Evolutionary conservation across 345 rosid species (phyloP).

Genomic region (Eucalyptus tenuipes): DNA sequence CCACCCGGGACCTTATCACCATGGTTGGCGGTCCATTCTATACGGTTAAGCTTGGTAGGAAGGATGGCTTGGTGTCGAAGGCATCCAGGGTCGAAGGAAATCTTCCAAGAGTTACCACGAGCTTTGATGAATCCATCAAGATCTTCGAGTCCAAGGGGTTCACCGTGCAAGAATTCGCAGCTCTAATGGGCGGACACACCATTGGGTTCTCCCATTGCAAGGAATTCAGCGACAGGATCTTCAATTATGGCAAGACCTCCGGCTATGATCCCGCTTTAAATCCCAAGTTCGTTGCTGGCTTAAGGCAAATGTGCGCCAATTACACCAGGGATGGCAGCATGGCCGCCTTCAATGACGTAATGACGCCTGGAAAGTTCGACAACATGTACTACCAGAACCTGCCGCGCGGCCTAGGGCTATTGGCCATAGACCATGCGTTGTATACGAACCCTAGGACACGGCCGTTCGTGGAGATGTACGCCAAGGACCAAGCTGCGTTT

Average conservation of each 20-base stretch:
- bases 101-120: conserved; percentile 48
- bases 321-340: conserved; percentile 47
- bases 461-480: conserved; percentile 59
- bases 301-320: conserved; percentile 51
- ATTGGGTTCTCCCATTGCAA: conserved; percentile 92
- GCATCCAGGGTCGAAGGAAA: conserved; percentile 30
- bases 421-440: conserved; percentile 73
- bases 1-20: conserved; percentile 61
- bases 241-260: conserved; percentile 1
- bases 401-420: conserved; percentile 63
- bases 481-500: conserved; percentile 43
- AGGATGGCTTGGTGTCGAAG: conserved; percentile 42
- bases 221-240: conserved; percentile 36
- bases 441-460: conserved; percentile 38
- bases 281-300: conserved; percentile 53
- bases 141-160: conserved; percentile 51
- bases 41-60: conserved; percentile 58
- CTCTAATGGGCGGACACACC: conserved; percentile 79
- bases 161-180: conserved; percentile 63
- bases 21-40: conserved; percentile 76
- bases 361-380: conserved; percentile 84
- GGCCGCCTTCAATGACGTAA: conserved; percentile 82
- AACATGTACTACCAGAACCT: conserved; percentile 72
- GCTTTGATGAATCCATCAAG: conserved; percentile 24
- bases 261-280: conserved; percentile 32